Percentiles rank a stretch among this genome's conserved stretches.
These are phyloP conservation scores for Lepiota venenata DNA, from an alignment of 768 basidiomycete genomes.

Conservation along the genomic window DNA sequence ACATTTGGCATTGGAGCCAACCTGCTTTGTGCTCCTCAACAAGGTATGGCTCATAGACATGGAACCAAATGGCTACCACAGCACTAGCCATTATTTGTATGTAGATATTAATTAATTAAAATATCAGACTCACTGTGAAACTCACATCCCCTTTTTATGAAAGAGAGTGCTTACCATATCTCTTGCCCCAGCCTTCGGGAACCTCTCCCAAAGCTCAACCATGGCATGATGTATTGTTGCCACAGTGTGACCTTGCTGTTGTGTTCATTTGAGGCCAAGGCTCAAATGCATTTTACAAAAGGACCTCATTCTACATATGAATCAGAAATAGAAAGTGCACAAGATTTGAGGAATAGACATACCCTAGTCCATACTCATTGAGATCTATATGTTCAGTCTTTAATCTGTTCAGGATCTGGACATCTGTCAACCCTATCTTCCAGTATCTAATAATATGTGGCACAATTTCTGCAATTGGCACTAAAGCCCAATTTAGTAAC, in stretches of 20 bases:
- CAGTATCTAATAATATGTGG: background rate
- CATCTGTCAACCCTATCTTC: background rate
- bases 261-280: background rate
- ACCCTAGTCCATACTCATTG: background rate
- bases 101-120: background rate
- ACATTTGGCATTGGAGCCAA: slow-evolving; percentile 24
- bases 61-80: background rate
- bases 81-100: background rate
- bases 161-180: background rate
- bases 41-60: slow-evolving; percentile 11
- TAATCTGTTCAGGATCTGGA: background rate
- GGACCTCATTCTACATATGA: background rate
- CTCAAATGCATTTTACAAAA: background rate
- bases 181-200: background rate
- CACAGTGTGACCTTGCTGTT: background rate
- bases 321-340: too few species aligned
- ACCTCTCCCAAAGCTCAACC: background rate
- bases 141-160: background rate
- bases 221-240: background rate
- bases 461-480: background rate
- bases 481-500: background rate
- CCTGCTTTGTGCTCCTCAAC: slow-evolving; percentile 16
- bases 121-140: background rate
- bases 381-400: background rate
- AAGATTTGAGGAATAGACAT: background rate